Evolutionary conservation across 148 eudicot genomes (phyloP).

Genomic region (Rhododendron mucronatum): DNA sequence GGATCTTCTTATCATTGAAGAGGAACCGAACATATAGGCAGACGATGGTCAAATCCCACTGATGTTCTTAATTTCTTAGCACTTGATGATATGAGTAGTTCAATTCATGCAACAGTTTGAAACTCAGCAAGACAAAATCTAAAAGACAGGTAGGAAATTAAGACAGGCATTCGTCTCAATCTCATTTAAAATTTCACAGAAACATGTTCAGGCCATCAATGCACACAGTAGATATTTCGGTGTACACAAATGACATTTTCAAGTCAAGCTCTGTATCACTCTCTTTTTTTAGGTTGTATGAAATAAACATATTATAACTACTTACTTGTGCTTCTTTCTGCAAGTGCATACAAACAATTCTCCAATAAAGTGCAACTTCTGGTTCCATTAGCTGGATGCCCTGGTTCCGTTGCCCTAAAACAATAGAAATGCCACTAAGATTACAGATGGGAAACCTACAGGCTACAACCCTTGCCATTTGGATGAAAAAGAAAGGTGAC

Average conservation of each 20-base stretch:
- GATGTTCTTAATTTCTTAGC: not conserved
- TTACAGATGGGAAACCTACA: not conserved
- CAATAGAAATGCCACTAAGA: not conserved
- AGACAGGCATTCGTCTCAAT: not conserved
- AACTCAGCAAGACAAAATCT: too few relatives aligned
- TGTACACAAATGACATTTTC: not conserved
- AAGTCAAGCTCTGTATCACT: not conserved
- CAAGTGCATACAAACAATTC: conserved; percentile 67
- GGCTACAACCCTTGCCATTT: conserved; percentile 1
- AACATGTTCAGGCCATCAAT: not conserved
- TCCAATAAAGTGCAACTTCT: conserved; percentile 91
- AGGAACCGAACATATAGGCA: not conserved
- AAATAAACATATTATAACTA: not conserved
- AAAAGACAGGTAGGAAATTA: not conserved
- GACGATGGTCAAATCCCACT: not conserved
- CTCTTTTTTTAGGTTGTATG: not conserved
- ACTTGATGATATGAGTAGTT: not conserved
- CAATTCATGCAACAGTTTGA: not conserved
- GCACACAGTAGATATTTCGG: not conserved
- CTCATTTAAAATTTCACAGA: not conserved
- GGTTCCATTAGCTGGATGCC: conserved; percentile 58
- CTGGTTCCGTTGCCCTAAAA: conserved; percentile 26
- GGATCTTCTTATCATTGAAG: not conserved
- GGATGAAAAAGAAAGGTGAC: not conserved
- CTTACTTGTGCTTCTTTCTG: conserved; percentile 77